Evolutionary conservation across 495 filamentous ascomycete species (phyloP).

Genomic region (Aspergillus conjunctus): DNA sequence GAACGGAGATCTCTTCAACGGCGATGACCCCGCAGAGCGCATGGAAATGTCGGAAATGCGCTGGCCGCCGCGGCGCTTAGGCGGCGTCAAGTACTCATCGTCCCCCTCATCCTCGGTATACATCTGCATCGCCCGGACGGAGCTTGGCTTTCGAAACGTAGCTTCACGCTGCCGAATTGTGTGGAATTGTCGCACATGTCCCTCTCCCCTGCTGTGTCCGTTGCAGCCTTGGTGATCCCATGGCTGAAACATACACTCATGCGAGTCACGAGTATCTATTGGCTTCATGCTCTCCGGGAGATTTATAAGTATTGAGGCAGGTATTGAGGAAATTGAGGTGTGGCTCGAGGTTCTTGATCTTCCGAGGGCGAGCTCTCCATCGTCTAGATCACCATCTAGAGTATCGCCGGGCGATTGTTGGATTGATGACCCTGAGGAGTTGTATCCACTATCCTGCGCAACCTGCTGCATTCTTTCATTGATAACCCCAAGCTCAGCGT

Average conservation of each 20-base stretch:
- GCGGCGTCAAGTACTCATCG: slow-evolving; percentile 41
- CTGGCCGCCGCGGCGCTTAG: slow-evolving; percentile 34
- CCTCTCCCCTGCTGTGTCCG: slow-evolving; percentile 13
- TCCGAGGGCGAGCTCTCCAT: slow-evolving; percentile 31
- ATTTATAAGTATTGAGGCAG: slow-evolving; percentile 41
- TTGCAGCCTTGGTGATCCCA: slow-evolving; percentile 31
- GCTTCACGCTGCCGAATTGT: slow-evolving; percentile 44
- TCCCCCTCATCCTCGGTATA: slow-evolving; percentile 53
- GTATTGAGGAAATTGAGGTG: slow-evolving; percentile 48
- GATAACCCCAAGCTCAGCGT: slow-evolving; percentile 22
- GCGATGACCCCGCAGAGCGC: slow-evolving; percentile 40
- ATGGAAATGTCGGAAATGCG: slow-evolving; percentile 34
- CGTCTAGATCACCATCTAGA: slow-evolving; percentile 34
- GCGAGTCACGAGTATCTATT: slow-evolving; percentile 17
- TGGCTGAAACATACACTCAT: slow-evolving; percentile 29
- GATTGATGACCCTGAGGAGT: slow-evolving; percentile 42
- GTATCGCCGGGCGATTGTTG: slow-evolving; percentile 37
- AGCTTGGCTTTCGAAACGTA: slow-evolving; percentile 70
- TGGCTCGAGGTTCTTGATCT: slow-evolving; percentile 46
- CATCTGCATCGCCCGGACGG: slow-evolving; percentile 79
- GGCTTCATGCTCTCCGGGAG: slow-evolving; percentile 30
- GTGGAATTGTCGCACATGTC: slow-evolving; percentile 24
- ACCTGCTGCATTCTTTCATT: slow-evolving; percentile 28
- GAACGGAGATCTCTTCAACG: slow-evolving; percentile 42
- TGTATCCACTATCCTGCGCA: slow-evolving; percentile 37